A percentile compares a stretch with the other conserved stretches of the same genome.
These are phyloP conservation scores for Caloboletus firmus DNA, from an alignment of 1,284 basidiomycete species.

Conservation along the genomic window DNA sequence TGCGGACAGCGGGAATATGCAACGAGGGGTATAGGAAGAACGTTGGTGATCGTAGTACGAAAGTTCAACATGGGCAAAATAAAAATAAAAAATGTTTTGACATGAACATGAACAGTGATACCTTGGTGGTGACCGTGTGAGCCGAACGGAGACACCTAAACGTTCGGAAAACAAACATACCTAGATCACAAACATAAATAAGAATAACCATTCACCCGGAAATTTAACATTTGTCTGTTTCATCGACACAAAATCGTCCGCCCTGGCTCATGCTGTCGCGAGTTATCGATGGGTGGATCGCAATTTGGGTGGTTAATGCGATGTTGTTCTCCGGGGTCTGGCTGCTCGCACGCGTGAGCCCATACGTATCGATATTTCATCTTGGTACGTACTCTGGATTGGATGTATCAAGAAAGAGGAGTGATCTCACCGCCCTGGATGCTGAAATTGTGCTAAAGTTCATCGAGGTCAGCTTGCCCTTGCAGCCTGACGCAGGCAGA, in stretches of 20 bases:
- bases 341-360: slow-evolving; percentile 6
- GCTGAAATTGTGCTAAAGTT: slow-evolving; percentile 12
- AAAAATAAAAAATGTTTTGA: background rate
- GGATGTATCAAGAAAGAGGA: background rate
- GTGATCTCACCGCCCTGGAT: slow-evolving; percentile 15
- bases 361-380: background rate
- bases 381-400: slow-evolving; percentile 3
- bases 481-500: background rate
- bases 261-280: background rate
- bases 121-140: no score
- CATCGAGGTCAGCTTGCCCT: background rate
- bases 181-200: background rate
- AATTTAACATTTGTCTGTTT: background rate
- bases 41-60: background rate
- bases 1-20: background rate
- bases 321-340: background rate
- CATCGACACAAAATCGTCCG: background rate
- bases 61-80: background rate
- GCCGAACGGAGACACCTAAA: background rate
- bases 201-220: background rate
- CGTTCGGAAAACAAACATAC: background rate
- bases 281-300: background rate
- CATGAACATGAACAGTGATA: no score
- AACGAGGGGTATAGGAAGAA: background rate
- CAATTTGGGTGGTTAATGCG: slow-evolving; percentile 19